These are phyloP conservation scores for Kalmanozyma brasiliensis DNA, from an alignment of 1,284 basidiomycete genomes.

Conservation along the genomic window DNA sequence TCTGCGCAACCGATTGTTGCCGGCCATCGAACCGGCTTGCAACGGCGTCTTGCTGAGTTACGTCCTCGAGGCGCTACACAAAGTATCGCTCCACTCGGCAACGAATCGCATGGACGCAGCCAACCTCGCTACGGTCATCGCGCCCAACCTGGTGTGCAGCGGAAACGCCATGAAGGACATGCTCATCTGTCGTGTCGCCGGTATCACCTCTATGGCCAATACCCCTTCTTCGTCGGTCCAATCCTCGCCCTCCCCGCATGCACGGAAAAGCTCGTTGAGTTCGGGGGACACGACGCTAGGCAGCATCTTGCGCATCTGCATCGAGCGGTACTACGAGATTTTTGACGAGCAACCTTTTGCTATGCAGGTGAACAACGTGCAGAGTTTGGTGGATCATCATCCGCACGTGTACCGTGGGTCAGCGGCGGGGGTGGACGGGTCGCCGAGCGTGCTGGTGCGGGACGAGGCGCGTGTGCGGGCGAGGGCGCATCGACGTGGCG, in stretches of 20 bases:
- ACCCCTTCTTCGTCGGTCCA: constrained; percentile 53
- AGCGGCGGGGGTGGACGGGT: no score
- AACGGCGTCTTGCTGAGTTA: constrained; percentile 79
- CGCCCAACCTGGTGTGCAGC: constrained; percentile 75
- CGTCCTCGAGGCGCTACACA: constrained; percentile 79
- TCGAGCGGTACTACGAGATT: constrained; percentile 82
- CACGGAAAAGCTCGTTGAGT: constrained; percentile 11
- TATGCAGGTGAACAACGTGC: constrained; percentile 19
- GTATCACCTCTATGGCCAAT: constrained; percentile 75
- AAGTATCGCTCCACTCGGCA: constrained; percentile 76
- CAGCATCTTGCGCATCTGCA: constrained; percentile 78
- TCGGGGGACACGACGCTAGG: constrained; percentile 75
- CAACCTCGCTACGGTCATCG: constrained; percentile 81
- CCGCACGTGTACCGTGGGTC: no score
- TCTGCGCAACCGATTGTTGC: constrained; percentile 69
- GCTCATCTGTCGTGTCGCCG: constrained; percentile 73
- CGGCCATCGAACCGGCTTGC: constrained; percentile 75
- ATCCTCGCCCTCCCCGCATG: constrained; percentile 1
- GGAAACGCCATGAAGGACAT: constrained; percentile 54
- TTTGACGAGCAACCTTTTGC: constrained; percentile 72
- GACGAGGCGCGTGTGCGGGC: background rate
- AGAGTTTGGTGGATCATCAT: constrained; percentile 32
- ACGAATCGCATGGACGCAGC: constrained; percentile 82
- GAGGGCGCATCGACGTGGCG: constrained; percentile 9
- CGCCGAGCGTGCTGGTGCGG: background rate